Base-by-base conservation (phyloP, 352 stramenopile species). In the Globisporangium iwayamae region DNA sequence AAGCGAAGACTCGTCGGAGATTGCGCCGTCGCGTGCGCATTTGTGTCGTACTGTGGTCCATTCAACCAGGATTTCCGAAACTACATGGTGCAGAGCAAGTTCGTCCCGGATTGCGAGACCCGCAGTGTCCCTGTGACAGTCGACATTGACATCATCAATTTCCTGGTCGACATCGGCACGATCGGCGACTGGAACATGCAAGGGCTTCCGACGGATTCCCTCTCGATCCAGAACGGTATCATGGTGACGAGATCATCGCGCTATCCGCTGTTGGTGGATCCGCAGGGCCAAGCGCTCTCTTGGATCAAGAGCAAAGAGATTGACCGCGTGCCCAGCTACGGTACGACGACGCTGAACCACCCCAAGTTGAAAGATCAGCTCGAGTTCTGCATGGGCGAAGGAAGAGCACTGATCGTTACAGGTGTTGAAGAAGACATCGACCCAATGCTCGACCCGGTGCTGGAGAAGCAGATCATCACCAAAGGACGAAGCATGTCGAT, bases 121-220 rank as follows among this genome's bases (percentile, higher is more conserved):
- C 85, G 92, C 4, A 94, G 83, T 60, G 93, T 99, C 20, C 94
- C 96, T 1, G 96, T 98, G 25, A 98, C 96, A 1, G 78, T 90
- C 0, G 97, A 98, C 69, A 87, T 99, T 14, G 94, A 99, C 64
- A 83, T 99, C 18, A 98, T 98, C 60, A 94, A 90, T 22, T 99
- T 99, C 67, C 74, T 99, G 10, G 96, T 98, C n/a, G 96, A 99
- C 72, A 93, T 98, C 46, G 96, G 93, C 6, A 99, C 95, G 4
- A 97, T 99, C 54, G 96, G 96, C 34, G 97, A 99, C 70, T 99
- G 97, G 97, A 99, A 98, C 75, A 97, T 99, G 74, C 82, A 99
- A 64, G 96, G 96, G 1, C 71, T 99, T 10, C 97, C 97, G 20
- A 98, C 96, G 0, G 97, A 99, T 78, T 91, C 96, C 6, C 78